Percentiles rank a stretch among this genome's conserved stretches.
Conservation (phyloP, 2,329 filamentous ascomycete species). For the Sarocladium oryzae region DNA sequence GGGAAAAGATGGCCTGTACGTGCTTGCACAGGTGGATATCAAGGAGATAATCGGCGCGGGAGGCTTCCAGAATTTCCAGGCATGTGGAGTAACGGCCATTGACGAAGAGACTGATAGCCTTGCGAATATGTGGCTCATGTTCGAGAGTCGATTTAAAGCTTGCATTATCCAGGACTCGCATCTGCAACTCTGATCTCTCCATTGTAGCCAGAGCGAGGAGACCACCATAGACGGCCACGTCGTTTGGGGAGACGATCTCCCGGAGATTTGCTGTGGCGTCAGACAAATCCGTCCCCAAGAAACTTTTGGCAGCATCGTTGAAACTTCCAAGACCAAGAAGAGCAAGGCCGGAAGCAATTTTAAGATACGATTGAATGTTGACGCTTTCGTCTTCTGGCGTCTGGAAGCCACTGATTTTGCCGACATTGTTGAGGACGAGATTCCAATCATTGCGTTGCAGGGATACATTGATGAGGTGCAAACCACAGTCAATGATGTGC, state of each 20-base stretch:
- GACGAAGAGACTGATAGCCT: slow-evolving; percentile 83
- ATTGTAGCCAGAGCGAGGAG: slow-evolving; percentile 87
- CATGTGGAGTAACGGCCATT: slow-evolving; percentile 85
- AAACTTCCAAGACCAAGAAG: slow-evolving; percentile 40
- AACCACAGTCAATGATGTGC: slow-evolving; percentile 76
- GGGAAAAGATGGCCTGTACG: slow-evolving; percentile 60
- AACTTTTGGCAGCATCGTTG: slow-evolving; percentile 61
- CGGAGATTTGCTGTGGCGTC: slow-evolving; percentile 50
- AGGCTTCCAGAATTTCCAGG: slow-evolving; percentile 73
- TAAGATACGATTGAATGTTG: slow-evolving; percentile 40
- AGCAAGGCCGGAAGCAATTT: slow-evolving; percentile 45
- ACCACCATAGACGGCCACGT: slow-evolving; percentile 86
- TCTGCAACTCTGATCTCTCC: slow-evolving; percentile 69
- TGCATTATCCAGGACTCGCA: slow-evolving; percentile 69
- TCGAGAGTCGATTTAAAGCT: slow-evolving; percentile 84
- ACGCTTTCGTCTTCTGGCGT: slow-evolving; percentile 39
- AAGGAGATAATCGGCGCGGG: slow-evolving; percentile 80
- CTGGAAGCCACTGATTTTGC: slow-evolving; percentile 55
- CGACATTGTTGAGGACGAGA: slow-evolving; percentile 51
- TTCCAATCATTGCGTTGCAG: slow-evolving; percentile 75
- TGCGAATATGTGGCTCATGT: slow-evolving; percentile 87
- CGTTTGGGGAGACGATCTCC: slow-evolving; percentile 72
- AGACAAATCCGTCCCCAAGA: slow-evolving; percentile 39
- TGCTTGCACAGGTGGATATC: slow-evolving; percentile 80
- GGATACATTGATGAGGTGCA: slow-evolving; percentile 69